Evolutionary conservation across 192 early-diverging fungal species (phyloP), one percentile per base, ranked within the genome.

Genomic region (Gryganskiella cystojenkinii): DNA sequence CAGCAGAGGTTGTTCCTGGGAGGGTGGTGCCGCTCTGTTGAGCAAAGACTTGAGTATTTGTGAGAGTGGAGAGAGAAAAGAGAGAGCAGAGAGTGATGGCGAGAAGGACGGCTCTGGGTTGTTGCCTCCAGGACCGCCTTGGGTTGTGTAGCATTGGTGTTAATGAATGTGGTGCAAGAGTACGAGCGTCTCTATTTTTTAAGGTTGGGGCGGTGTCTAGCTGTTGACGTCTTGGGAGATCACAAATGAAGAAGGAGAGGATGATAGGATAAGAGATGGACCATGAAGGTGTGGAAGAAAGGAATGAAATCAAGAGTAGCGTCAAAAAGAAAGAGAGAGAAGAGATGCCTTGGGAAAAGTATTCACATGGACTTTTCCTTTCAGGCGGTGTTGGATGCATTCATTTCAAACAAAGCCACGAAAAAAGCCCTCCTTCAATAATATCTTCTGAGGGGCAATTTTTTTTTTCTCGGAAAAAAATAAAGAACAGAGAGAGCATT

Each of bases 81-180:
- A 15, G 17, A 1, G 44, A 55, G 44, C 33, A 64, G 5, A 65
- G 14, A 27, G 42, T 52, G 2, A 65, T 5, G 15, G 27, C 24
- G 37, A 42, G 31, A 37, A 65, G 25, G 14, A 11, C 34, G 34
- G 46, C 8, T 17, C 4, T 20, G 13, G 61, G 35, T n/a, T 52
- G 24, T n/a, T n/a, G n/a, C n/a, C n/a, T n/a, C 33, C 19, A 25
- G 5, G 27, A 33, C 52, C 8, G 17, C 42, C n/a, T 35, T 22
- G 34, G 22, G 61, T 64, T 64, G 61, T 64, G 49, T 64, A 42
- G 61, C 49, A 64, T 64, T 2, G 37, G 37, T 5, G 37, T 5
- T 9, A 40, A 40, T 13, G 13, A 40, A 40, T 9, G 13, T 40
- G 37, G 7, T 40, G 37, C n/a, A n/a, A n/a, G n/a, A n/a, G n/a